phyloP scores from a whole-genome alignment of 768 basidiomycete genomes.

The Trametes villosa region DNA sequence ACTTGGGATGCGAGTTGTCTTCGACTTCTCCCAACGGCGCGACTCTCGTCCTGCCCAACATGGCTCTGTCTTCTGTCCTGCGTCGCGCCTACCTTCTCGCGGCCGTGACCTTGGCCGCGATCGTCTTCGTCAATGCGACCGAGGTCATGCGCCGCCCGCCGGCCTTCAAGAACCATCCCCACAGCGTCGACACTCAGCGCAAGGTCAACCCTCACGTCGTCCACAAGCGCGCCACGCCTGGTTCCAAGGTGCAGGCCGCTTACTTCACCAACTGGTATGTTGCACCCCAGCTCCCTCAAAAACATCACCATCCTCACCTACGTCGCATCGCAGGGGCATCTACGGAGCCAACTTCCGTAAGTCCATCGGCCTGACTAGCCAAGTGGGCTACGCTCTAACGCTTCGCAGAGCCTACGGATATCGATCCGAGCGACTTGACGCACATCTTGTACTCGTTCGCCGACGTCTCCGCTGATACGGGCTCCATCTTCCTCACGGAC shows the following conservation, averaged over 20 bases:
- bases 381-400: not conserved
- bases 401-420: slow-evolving; percentile 66
- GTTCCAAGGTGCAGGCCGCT: slow-evolving; percentile 36
- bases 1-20: not conserved
- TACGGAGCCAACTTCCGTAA: slow-evolving; percentile 38
- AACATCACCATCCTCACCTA: not conserved
- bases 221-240: slow-evolving; percentile 38
- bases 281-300: not conserved
- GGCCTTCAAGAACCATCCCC: slow-evolving; percentile 47
- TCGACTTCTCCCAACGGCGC: not conserved
- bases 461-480: slow-evolving; percentile 64
- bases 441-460: slow-evolving; percentile 85
- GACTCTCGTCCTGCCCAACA: slow-evolving; percentile 1
- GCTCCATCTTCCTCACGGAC: slow-evolving; percentile 69
- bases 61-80: slow-evolving; percentile 23
- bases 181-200: slow-evolving; percentile 36
- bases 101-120: slow-evolving; percentile 20
- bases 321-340: slow-evolving; percentile 28
- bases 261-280: slow-evolving; percentile 62
- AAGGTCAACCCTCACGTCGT: slow-evolving; percentile 45
- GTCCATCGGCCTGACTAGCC: not conserved
- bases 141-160: slow-evolving; percentile 59
- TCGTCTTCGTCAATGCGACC: slow-evolving; percentile 37
- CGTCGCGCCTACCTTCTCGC: slow-evolving; percentile 22
- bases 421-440: slow-evolving; percentile 61